These are phyloP conservation scores for Aspergillus taichungensis DNA, from an alignment of 495 filamentous ascomycete species.

Conservation along the genomic window DNA sequence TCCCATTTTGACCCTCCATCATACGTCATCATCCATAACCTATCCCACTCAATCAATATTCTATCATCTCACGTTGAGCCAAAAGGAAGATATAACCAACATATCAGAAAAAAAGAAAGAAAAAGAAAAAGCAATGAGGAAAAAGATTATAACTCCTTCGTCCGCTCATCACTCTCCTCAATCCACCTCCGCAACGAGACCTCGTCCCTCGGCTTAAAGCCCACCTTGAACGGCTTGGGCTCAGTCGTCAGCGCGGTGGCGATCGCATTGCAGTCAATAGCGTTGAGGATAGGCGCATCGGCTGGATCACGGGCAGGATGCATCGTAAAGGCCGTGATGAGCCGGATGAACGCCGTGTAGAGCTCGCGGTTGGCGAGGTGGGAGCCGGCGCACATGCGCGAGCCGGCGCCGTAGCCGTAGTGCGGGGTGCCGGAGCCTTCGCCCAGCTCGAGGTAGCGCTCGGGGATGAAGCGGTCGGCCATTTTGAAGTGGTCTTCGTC, in stretches of 20 bases:
- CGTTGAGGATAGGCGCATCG: conserved; percentile 49
- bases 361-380: conserved; percentile 61
- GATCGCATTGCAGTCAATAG: conserved; percentile 53
- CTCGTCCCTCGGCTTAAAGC: conserved; percentile 41
- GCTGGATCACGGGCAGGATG: conserved; percentile 24
- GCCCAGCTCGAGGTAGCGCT: conserved; percentile 52
- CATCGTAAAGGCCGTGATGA: conserved; percentile 58
- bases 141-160: conserved; percentile 38
- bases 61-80: background rate
- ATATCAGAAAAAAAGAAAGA: background rate
- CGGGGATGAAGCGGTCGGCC: conserved; percentile 49
- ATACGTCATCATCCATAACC: too few relatives aligned
- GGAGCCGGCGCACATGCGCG: conserved; percentile 65
- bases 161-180: conserved; percentile 48
- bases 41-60: background rate
- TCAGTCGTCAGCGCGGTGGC: conserved; percentile 60
- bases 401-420: conserved; percentile 62
- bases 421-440: conserved; percentile 56
- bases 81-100: too few relatives aligned
- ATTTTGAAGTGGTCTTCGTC: conserved; percentile 57
- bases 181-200: conserved; percentile 42
- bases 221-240: conserved; percentile 60
- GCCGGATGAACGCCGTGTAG: conserved; percentile 57
- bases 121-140: too few relatives aligned
- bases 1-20: too few relatives aligned